A percentile compares a stretch with the other conserved stretches of the same genome.
Conservation (phyloP, 2,329 filamentous ascomycete genomes). For the Polychaeton citri region DNA sequence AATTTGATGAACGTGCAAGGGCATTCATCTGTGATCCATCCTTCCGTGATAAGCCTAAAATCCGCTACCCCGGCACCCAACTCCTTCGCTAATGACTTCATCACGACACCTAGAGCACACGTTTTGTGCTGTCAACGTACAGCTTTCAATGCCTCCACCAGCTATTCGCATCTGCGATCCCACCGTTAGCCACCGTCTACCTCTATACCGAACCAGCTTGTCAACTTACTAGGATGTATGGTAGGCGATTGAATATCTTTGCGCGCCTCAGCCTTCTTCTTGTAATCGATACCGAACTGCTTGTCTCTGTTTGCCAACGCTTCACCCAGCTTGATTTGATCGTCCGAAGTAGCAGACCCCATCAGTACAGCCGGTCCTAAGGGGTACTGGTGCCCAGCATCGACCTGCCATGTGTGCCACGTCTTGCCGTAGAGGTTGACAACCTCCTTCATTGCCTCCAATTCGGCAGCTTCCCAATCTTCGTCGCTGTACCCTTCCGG, state of each 20-base stretch:
- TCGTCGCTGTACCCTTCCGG: slow-evolving; percentile 5
- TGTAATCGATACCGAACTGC: background rate
- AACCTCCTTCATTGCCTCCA: slow-evolving; percentile 8
- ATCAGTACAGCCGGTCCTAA: slow-evolving; percentile 4
- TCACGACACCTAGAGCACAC: no score
- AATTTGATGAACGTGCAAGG: no score
- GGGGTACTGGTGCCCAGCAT: slow-evolving; percentile 5
- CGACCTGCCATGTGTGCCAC: slow-evolving; percentile 10
- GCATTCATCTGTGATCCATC: no score
- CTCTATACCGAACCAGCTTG: no score
- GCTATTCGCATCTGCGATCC: background rate
- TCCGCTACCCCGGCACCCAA: no score
- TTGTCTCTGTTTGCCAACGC: background rate
- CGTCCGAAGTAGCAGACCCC: slow-evolving; percentile 5
- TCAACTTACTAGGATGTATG: background rate
- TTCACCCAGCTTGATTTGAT: background rate
- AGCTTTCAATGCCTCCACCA: background rate
- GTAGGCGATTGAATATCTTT: background rate
- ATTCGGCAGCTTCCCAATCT: slow-evolving; percentile 8
- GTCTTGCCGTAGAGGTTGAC: slow-evolving; percentile 9
- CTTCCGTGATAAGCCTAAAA: no score
- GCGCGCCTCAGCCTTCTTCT: background rate
- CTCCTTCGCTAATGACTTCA: no score
- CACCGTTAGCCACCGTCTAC: no score
- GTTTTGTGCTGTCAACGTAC: background rate